Evolutionary conservation across 257 asterid genomes (phyloP), one percentile per base, ranked within the genome.

Genomic region (Echites panduratus): DNA sequence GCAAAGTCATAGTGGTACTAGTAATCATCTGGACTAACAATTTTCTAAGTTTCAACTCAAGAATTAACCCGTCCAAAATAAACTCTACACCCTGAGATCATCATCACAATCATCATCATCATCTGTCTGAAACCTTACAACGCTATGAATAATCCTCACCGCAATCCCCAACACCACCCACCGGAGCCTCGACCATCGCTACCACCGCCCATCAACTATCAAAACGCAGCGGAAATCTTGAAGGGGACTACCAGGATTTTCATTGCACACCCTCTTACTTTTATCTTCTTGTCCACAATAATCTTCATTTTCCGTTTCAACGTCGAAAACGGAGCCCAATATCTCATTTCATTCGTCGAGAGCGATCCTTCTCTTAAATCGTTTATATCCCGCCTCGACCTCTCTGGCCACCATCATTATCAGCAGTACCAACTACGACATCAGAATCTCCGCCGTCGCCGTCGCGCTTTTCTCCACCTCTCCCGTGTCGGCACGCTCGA

Each of bases 401-500:
- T 87, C 70, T 77, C 89, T 50, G 78, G 77, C 61, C 40, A 61
- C 72, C 73, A 54, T 67, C 78, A 52, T 12, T 71, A 72, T 66
- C 74, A 66, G 43, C 69, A 24, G 14, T 77, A 63, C 44, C 87
- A 77, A 50, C 76, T 48, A 13, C 82, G 41, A 38, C 81, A 66
- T 64, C 80, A 76, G 45, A 85, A 69, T 62, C 79, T 54, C 82
- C 92, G 79, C 57, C 96, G 87, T 54, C 92, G 86, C 44, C 95
- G 95, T 65, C 91, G 97, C 64, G 86, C 97, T 32, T 93, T 90
- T 59, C 92, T 93, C 24, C 98, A 93, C 72, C 90, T 93, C 75
- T 86, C 97, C n/a, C 95, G 90, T 45, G 90, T 90, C 20, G 96
- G 95, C 20, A 87, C 93, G 66, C 91, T 90, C 1, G 95, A 93